These are phyloP conservation scores for Inga oerstediana DNA, from an alignment of 306 rosid genomes.

Conservation along the genomic window DNA sequence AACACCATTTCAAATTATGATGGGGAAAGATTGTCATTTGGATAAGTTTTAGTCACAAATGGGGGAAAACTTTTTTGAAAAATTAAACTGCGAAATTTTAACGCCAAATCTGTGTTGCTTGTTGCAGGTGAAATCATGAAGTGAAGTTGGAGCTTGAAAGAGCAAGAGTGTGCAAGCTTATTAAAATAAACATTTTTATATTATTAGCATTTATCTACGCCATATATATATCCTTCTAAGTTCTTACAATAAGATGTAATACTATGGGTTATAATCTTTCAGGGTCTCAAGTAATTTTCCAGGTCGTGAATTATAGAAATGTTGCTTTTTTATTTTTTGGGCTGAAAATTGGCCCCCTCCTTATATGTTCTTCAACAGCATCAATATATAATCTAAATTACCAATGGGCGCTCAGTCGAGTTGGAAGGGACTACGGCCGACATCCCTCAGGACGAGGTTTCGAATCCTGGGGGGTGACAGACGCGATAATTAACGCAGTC, in stretches of 20 bases:
- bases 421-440: too few species aligned
- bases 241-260: not conserved
- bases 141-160: constrained; percentile 12
- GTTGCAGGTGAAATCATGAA: constrained; percentile 56
- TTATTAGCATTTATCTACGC: not conserved
- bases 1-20: too few species aligned
- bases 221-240: not conserved
- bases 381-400: not conserved
- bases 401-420: too few species aligned
- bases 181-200: constrained; percentile 20
- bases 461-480: too few species aligned
- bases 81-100: not conserved
- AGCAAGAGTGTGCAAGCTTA: constrained; percentile 4
- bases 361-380: not conserved
- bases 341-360: not conserved
- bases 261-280: not conserved
- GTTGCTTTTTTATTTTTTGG: not conserved
- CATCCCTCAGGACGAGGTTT: too few species aligned
- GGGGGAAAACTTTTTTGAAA: too few species aligned
- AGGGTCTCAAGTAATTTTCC: not conserved
- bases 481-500: too few species aligned
- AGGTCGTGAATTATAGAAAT: not conserved
- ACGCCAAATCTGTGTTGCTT: not conserved
- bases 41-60: too few species aligned
- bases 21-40: too few species aligned